A percentile compares a stretch with the other conserved stretches of the same genome.
Evolutionary conservation across 805 yeast genomes (phyloP).

Genomic region (Metschnikowia kunwiensis): DNA sequence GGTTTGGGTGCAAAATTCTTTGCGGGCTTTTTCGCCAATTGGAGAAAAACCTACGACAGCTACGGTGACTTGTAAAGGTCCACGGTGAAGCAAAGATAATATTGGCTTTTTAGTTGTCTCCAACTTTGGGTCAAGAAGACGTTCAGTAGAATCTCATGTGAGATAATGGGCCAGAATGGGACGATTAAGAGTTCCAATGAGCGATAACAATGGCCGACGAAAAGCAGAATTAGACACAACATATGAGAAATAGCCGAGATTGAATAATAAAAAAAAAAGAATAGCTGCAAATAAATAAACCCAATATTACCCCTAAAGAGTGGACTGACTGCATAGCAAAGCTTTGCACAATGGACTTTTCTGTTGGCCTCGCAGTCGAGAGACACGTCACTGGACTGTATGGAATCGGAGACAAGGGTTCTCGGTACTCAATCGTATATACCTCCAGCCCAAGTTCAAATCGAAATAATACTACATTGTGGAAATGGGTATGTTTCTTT

Average conservation of each 20-base stretch:
- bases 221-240: too few relatives aligned
- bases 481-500: constrained; percentile 5
- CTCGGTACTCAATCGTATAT: neutral
- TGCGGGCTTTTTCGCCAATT: constrained; percentile 61
- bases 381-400: constrained; percentile 9
- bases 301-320: too few relatives aligned
- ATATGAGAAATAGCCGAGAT: too few relatives aligned
- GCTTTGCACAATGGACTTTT: neutral
- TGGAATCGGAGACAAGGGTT: neutral
- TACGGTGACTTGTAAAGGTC: constrained; percentile 48
- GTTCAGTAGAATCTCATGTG: too few relatives aligned
- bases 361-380: constrained; percentile 2
- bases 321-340: constrained; percentile 5
- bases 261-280: too few relatives aligned
- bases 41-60: constrained; percentile 58
- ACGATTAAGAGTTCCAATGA: too few relatives aligned
- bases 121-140: too few relatives aligned
- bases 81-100: too few relatives aligned
- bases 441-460: neutral
- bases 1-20: constrained; percentile 73
- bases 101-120: too few relatives aligned
- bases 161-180: too few relatives aligned
- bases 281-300: too few relatives aligned
- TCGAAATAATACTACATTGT: neutral
- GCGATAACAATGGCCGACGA: too few relatives aligned